These are phyloP conservation scores for Saccharomycopsis fermentans DNA, from an alignment of 805 yeast species.

Conservation along the genomic window DNA sequence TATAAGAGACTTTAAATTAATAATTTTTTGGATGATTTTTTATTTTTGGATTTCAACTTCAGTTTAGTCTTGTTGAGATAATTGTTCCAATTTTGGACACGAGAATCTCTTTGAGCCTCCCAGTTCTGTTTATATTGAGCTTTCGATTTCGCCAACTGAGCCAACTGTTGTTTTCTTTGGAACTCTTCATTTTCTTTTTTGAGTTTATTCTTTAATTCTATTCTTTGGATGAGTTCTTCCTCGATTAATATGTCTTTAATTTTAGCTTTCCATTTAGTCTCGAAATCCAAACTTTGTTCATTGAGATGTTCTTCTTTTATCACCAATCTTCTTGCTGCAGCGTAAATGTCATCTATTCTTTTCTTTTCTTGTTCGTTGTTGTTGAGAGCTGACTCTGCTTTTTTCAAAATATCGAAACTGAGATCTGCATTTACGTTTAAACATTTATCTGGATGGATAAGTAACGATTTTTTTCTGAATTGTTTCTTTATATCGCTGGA, in stretches of 20 bases:
- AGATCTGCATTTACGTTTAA: slow-evolving; percentile 45
- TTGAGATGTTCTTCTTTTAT: slow-evolving; percentile 27
- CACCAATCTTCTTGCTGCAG: slow-evolving; percentile 33
- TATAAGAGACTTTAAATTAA: not conserved
- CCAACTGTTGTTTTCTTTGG: slow-evolving; percentile 25
- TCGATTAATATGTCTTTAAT: slow-evolving; percentile 36
- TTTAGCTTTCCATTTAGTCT: slow-evolving; percentile 32
- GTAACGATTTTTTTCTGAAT: slow-evolving; percentile 48
- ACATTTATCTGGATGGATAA: slow-evolving; percentile 63
- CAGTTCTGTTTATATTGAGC: slow-evolving; percentile 37
- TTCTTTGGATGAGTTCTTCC: slow-evolving; percentile 34
- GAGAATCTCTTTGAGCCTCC: slow-evolving; percentile 49
- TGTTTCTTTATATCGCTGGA: slow-evolving; percentile 33
- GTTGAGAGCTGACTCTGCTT: slow-evolving; percentile 36
- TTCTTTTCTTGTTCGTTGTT: slow-evolving; percentile 30
- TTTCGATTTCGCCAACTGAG: slow-evolving; percentile 26
- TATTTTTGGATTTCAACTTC: slow-evolving; percentile 34
- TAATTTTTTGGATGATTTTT: slow-evolving; percentile 3
- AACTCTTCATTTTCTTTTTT: slow-evolving; percentile 31
- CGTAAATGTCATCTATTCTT: slow-evolving; percentile 35
- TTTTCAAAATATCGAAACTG: slow-evolving; percentile 52
- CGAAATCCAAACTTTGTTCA: slow-evolving; percentile 32
- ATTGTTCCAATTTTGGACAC: slow-evolving; percentile 53
- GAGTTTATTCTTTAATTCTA: slow-evolving; percentile 33
- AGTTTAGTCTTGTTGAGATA: slow-evolving; percentile 36